Percentiles rank a stretch among this genome's conserved stretches.
Conservation (phyloP, 192 early-diverging fungal genomes). For the Umbelopsis vinacea region DNA sequence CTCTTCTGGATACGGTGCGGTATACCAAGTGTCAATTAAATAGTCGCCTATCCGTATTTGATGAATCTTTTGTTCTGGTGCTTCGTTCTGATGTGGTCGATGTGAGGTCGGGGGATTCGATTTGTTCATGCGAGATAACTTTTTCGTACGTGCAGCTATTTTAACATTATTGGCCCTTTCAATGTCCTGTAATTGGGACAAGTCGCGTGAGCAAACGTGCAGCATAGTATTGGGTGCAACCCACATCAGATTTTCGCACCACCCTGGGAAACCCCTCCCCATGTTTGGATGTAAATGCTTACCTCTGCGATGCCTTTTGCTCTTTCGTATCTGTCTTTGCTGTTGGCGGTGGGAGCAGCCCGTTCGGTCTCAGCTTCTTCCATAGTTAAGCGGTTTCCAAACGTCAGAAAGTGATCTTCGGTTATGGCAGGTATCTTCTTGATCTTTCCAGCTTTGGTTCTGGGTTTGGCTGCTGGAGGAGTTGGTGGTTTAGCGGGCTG, state of each 20-base stretch:
- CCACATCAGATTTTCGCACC: no score
- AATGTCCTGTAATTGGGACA: conserved; percentile 15
- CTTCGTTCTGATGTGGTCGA: not conserved
- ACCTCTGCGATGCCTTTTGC: conserved; percentile 47
- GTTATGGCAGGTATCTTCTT: not conserved
- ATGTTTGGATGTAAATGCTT: not conserved
- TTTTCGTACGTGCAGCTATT: conserved; percentile 1
- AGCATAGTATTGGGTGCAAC: conserved; percentile 8
- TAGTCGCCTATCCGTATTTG: conserved; percentile 82
- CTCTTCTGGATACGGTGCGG: conserved; percentile 96
- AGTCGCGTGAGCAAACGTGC: not conserved
- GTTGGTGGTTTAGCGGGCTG: not conserved
- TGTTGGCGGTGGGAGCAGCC: conserved; percentile 52
- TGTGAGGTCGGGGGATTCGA: not conserved
- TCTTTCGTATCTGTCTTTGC: conserved; percentile 57
- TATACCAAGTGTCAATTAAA: conserved; percentile 93
- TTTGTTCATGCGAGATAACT: not conserved
- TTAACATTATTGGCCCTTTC: not conserved
- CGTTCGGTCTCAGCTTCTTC: conserved; percentile 56
- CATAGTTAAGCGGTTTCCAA: conserved; percentile 54
- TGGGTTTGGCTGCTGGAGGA: not conserved
- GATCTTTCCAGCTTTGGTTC: not conserved
- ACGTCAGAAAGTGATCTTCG: conserved; percentile 16
- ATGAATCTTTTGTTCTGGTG: conserved; percentile 53
- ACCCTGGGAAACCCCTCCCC: no score